phyloP scores from a whole-genome alignment of 2,329 filamentous ascomycete genomes.

The Alternaria longipes region DNA sequence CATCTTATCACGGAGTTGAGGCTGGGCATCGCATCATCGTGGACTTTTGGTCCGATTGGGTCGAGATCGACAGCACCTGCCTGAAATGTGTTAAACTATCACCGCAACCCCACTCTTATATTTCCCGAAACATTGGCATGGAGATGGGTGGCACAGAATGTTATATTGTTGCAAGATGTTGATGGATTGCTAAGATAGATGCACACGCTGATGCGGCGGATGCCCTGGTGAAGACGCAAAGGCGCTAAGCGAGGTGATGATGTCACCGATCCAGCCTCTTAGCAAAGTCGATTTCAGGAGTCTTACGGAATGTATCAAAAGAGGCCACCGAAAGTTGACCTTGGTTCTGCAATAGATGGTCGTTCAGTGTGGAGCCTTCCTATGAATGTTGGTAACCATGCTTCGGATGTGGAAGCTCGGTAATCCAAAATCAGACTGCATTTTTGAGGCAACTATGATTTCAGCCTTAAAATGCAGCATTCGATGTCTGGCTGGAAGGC shows the following conservation, averaged over 20 bases:
- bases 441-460: no score
- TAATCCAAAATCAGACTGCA: no score
- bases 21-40: slow-evolving; percentile 18
- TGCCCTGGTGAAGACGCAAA: no score
- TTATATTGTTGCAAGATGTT: not conserved
- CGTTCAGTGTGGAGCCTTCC: no score
- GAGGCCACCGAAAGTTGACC: no score
- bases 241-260: slow-evolving; percentile 3
- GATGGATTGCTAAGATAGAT: not conserved
- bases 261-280: not conserved
- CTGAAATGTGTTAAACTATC: slow-evolving; percentile 9
- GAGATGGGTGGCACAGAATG: not conserved
- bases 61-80: slow-evolving; percentile 18
- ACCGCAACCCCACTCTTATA: not conserved
- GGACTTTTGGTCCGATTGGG: not conserved
- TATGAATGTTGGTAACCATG: no score
- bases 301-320: no score
- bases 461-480: no score
- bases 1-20: slow-evolving; percentile 8
- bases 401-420: no score
- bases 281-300: not conserved
- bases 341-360: no score
- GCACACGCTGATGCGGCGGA: not conserved
- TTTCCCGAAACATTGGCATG: not conserved
- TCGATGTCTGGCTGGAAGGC: no score